phyloP scores from a whole-genome alignment of 768 basidiomycete genomes.

The Tulasnella sp. region DNA sequence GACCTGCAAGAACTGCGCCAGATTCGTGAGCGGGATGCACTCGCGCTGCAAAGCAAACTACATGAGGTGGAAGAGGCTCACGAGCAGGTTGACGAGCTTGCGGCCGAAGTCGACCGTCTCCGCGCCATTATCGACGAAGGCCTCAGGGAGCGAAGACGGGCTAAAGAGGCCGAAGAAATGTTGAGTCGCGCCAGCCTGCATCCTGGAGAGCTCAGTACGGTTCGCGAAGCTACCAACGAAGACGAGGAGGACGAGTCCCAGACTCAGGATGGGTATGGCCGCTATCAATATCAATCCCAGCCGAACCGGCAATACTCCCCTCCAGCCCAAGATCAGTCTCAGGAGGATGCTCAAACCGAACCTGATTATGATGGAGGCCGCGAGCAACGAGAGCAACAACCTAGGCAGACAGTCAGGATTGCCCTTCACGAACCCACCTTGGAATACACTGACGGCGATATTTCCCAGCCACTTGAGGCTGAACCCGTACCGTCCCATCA shows the following conservation, averaged over 20 bases:
- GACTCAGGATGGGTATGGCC: not conserved
- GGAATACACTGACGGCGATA: conserved; percentile 18
- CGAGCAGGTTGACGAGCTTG: conserved; percentile 78
- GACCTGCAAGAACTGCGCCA: conserved; percentile 67
- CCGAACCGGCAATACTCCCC: conserved; percentile 18
- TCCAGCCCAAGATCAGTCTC: conserved; percentile 37
- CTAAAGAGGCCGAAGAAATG: conserved; percentile 49
- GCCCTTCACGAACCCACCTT: conserved; percentile 5
- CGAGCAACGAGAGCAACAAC: conserved; percentile 12
- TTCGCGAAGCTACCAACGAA: conserved; percentile 35
- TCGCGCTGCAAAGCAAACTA: conserved; percentile 60
- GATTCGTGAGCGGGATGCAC: conserved; percentile 65
- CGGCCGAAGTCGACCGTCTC: conserved; percentile 85
- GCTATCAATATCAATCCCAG: conserved; percentile 29
- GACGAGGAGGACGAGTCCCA: conserved; percentile 18
- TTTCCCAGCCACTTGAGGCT: not conserved
- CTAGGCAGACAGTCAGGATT: not conserved
- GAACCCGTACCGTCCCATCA: not conserved
- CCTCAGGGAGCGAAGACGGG: conserved; percentile 67
- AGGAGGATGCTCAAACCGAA: conserved; percentile 38
- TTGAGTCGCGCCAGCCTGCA: conserved; percentile 39
- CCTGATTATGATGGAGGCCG: conserved; percentile 38
- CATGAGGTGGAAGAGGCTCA: conserved; percentile 69
- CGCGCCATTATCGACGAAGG: conserved; percentile 86
- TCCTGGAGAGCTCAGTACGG: conserved; percentile 39